Percentiles rank a stretch among this genome's conserved stretches.
Conservation (phyloP, 1,139 yeast species). For the Sugiyamaella xylanicola region DNA sequence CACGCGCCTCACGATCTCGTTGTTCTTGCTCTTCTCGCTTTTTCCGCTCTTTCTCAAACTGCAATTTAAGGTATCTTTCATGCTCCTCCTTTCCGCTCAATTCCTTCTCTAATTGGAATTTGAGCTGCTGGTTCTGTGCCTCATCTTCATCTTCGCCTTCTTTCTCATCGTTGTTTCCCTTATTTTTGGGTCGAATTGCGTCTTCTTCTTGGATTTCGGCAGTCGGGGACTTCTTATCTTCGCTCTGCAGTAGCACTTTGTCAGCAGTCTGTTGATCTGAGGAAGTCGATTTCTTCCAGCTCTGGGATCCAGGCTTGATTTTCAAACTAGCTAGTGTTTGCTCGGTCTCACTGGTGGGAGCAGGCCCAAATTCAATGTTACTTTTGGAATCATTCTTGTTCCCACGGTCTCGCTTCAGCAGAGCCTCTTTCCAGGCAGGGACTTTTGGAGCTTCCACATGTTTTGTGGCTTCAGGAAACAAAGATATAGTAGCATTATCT, state of each 20-base stretch:
- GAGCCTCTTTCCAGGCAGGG: slow-evolving; percentile 18
- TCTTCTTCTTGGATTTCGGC: no score
- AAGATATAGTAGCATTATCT: slow-evolving; percentile 19
- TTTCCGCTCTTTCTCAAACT: slow-evolving; percentile 7
- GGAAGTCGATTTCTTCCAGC: no score
- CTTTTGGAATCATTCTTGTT: not conserved
- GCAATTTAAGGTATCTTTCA: slow-evolving; percentile 13
- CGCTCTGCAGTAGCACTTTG: no score
- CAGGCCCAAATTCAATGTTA: no score
- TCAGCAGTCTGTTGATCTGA: no score
- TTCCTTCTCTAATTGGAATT: slow-evolving; percentile 9
- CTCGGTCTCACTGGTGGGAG: no score
- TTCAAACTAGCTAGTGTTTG: no score
- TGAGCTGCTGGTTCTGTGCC: not conserved
- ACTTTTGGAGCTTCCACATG: slow-evolving; percentile 13
- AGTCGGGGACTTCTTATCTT: no score
- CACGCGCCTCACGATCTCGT: slow-evolving; percentile 6
- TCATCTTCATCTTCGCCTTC: not conserved
- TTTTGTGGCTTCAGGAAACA: slow-evolving; percentile 11
- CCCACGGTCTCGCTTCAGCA: slow-evolving; percentile 3
- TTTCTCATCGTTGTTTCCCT: not conserved
- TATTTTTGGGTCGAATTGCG: no score
- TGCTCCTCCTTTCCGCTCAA: slow-evolving; percentile 2
- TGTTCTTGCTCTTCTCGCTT: slow-evolving; percentile 13
- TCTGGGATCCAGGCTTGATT: no score